phyloP scores from a whole-genome alignment of 495 filamentous ascomycete species.

The Xylaria nigripes region DNA sequence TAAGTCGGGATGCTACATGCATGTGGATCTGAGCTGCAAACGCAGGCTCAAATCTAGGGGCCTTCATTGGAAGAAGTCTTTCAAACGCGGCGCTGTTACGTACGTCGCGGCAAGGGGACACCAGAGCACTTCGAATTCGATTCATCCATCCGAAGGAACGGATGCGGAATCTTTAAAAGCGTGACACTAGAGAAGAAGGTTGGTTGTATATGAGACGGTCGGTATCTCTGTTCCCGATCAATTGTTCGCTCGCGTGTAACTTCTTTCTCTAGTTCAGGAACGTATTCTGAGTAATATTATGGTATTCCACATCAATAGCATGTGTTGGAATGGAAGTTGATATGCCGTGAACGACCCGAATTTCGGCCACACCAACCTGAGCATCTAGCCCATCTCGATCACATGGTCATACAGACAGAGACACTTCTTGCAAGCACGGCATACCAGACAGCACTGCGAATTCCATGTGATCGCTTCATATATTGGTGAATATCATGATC shows the following conservation, averaged over 20 bases:
- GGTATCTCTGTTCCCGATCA: neutral
- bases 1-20: constrained; percentile 6
- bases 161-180: neutral
- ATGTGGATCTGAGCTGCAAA: constrained; percentile 17
- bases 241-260: neutral
- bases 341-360: neutral
- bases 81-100: constrained; percentile 3
- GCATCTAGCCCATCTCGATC: neutral
- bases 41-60: constrained; percentile 13
- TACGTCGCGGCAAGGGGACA: neutral
- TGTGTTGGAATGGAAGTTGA: neutral
- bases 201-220: neutral
- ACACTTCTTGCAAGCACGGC: neutral
- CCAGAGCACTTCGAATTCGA: too few species aligned
- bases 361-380: neutral
- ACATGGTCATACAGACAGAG: neutral
- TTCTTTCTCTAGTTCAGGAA: neutral
- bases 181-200: neutral
- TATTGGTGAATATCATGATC: too few species aligned
- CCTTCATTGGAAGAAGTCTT: constrained; percentile 2
- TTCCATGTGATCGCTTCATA: too few species aligned
- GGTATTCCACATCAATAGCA: neutral
- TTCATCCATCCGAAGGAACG: neutral
- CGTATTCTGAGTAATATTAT: neutral
- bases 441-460: neutral